phyloP scores from a whole-genome alignment of 2,329 filamentous ascomycete species.

The Proliferodiscus dingleyae region DNA sequence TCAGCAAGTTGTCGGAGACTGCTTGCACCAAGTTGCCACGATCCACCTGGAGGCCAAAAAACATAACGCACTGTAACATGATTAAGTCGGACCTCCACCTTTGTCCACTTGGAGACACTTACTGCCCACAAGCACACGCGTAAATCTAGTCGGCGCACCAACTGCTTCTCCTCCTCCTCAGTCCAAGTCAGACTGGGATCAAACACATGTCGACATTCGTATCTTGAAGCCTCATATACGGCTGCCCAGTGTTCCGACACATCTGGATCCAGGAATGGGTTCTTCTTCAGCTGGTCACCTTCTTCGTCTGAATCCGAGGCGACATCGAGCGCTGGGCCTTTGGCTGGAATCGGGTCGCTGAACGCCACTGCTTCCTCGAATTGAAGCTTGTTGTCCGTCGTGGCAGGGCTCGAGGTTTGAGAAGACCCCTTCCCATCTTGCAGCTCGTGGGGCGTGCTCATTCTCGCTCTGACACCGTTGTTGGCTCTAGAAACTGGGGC shows the following conservation, averaged over 20 bases:
- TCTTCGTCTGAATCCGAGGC: slow-evolving; percentile 5
- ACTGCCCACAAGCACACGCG: slow-evolving; percentile 8
- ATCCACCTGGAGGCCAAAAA: slow-evolving; percentile 58
- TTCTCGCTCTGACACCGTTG: too few relatives aligned
- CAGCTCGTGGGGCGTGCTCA: background rate
- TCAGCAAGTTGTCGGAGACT: slow-evolving; percentile 49
- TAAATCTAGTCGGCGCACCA: slow-evolving; percentile 13
- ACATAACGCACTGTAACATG: slow-evolving; percentile 44
- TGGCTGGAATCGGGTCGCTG: slow-evolving; percentile 2
- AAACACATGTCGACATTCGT: slow-evolving; percentile 15
- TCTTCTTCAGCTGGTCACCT: background rate
- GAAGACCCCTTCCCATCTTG: background rate
- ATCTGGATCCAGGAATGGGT: slow-evolving; percentile 13
- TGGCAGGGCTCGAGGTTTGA: background rate
- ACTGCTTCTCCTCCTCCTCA: slow-evolving; percentile 13
- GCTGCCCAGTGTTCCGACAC: slow-evolving; percentile 7
- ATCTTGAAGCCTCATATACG: slow-evolving; percentile 13
- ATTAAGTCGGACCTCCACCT: background rate
- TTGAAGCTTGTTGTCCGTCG: slow-evolving; percentile 1
- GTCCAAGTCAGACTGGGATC: slow-evolving; percentile 17
- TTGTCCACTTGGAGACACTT: background rate
- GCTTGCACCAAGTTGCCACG: slow-evolving; percentile 55
- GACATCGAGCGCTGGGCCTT: background rate
- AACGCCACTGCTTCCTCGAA: slow-evolving; percentile 2
- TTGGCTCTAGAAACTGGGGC: too few relatives aligned